Percentiles rank a stretch among this genome's conserved stretches.
phyloP scores from a whole-genome alignment of 2,329 filamentous ascomycete genomes.

The Colletotrichum gigasporum region DNA sequence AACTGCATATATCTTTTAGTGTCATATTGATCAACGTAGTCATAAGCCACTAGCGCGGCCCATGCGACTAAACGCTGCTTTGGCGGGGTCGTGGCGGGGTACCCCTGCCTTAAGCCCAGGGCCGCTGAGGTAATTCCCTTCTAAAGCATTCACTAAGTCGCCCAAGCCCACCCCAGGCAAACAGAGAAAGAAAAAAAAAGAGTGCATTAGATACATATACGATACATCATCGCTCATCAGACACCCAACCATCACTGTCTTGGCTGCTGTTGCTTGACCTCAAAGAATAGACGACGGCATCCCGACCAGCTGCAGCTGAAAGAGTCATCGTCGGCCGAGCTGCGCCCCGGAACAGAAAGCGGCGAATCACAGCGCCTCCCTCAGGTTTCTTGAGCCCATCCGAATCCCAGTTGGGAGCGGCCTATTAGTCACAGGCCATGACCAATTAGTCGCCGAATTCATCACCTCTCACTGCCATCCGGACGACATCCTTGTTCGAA shows the following conservation, averaged over 20 bases:
- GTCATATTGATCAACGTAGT: too few relatives aligned
- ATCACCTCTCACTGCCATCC: not conserved
- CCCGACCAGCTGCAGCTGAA: not conserved
- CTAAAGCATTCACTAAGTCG: not conserved
- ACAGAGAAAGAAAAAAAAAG: not conserved
- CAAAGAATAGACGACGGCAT: too few relatives aligned
- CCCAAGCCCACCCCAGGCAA: not conserved
- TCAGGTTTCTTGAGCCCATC: not conserved
- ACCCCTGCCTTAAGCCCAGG: not conserved
- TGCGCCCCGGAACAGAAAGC: not conserved
- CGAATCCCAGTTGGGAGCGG: not conserved
- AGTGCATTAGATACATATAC: constrained; percentile 20
- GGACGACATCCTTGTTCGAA: constrained; percentile 5
- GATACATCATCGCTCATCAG: constrained; percentile 22
- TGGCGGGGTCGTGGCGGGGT: constrained; percentile 26
- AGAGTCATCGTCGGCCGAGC: constrained; percentile 8
- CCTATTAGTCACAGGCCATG: constrained; percentile 25
- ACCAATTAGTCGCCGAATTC: constrained; percentile 11
- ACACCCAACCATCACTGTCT: not conserved
- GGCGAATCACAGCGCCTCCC: constrained; percentile 16
- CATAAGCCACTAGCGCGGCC: not conserved
- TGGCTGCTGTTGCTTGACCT: not conserved
- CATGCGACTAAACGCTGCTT: not conserved
- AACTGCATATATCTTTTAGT: too few relatives aligned
- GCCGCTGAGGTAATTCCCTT: constrained; percentile 12